A percentile compares a stretch with the other conserved stretches of the same genome.
These are phyloP conservation scores for Aspergillus felis DNA, from an alignment of 2,329 filamentous ascomycete species.

Conservation along the genomic window DNA sequence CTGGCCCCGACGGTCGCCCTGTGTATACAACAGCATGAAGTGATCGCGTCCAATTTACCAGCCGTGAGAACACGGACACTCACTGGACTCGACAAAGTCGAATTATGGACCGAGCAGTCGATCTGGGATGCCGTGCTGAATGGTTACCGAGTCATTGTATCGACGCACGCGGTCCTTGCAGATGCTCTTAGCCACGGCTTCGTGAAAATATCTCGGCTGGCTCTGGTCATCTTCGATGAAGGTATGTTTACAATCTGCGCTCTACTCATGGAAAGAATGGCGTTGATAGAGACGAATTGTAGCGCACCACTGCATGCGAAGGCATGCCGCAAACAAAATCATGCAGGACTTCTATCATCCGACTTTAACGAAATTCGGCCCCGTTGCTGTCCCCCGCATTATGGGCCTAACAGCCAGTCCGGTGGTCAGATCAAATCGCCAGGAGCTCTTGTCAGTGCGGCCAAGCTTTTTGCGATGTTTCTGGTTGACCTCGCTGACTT, in stretches of 20 bases:
- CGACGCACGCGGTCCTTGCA: conserved; percentile 69
- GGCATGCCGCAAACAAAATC: conserved; percentile 63
- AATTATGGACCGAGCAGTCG: conserved; percentile 65
- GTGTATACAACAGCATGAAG: conserved; percentile 61
- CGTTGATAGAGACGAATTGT: neutral
- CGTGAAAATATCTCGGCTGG: conserved; percentile 59
- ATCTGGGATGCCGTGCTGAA: conserved; percentile 65
- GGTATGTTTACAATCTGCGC: conserved; percentile 44
- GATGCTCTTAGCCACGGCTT: conserved; percentile 75
- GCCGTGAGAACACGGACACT: conserved; percentile 58
- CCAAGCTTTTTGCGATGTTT: neutral
- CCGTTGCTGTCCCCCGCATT: conserved; percentile 56
- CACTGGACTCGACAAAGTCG: conserved; percentile 64
- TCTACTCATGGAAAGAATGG: no score
- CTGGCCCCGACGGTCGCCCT: conserved; percentile 66
- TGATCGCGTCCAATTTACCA: conserved; percentile 59
- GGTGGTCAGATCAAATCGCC: conserved; percentile 56
- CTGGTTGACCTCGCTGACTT: neutral
- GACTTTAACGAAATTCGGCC: conserved; percentile 32
- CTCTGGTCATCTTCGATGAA: conserved; percentile 79
- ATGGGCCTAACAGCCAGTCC: conserved; percentile 81
- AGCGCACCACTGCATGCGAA: conserved; percentile 69
- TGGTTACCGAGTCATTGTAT: conserved; percentile 68
- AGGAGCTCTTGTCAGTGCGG: conserved; percentile 48
- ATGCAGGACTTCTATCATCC: conserved; percentile 69